Base-by-base conservation (phyloP, 495 filamentous ascomycete genomes). In the Penicillium cataractarum region DNA sequence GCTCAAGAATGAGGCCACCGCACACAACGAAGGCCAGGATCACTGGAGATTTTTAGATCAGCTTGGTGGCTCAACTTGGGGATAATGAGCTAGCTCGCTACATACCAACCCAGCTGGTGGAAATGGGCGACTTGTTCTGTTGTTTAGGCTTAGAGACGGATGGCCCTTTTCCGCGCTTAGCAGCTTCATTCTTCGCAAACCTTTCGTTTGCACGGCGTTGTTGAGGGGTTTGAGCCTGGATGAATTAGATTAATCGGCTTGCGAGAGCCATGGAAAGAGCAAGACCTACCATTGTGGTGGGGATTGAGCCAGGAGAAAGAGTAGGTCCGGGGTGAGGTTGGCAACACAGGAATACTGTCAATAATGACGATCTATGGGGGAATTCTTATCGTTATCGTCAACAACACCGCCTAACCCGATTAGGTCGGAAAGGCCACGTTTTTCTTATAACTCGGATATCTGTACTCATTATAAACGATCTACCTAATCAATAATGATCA, bases 191-290 rank as follows among this genome's bases (percentile, higher is more conserved):
- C 72, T 90, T 90, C 40, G 86, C 89, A 76, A 90, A 99, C 66
- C 88, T 89, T 60, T 88, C 87, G 79, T 98, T 98, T 39, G 91
- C 90, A 70, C 86, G 87, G 65, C 93, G 90, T 81, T 98, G 96
- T 75, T 93, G 86, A 31, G 92, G 93, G 63, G 95, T 99, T 89
- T 99, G 95, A 29, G 90, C 90, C 93, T 99, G 66, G 22, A 6
- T n/a, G 53, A 8, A 40, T 37, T 33, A 29, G 51, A 46, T 19
- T 21, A 6, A 10, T 22, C 13, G 5, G 12, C 15, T 39, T 39
- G 15, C 17, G 13, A 39, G 35, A 17, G 35, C 35, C 35, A 39
- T 12, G 12, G 13, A 3, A 2, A 52, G 8, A 19, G 12, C 15
- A 32, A 52, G n/a, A 8, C 26, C 10, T 29, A 52, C 49, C 49